These are phyloP conservation scores for Astraeus odoratus DNA, from an alignment of 768 basidiomycete species.

Conservation along the genomic window DNA sequence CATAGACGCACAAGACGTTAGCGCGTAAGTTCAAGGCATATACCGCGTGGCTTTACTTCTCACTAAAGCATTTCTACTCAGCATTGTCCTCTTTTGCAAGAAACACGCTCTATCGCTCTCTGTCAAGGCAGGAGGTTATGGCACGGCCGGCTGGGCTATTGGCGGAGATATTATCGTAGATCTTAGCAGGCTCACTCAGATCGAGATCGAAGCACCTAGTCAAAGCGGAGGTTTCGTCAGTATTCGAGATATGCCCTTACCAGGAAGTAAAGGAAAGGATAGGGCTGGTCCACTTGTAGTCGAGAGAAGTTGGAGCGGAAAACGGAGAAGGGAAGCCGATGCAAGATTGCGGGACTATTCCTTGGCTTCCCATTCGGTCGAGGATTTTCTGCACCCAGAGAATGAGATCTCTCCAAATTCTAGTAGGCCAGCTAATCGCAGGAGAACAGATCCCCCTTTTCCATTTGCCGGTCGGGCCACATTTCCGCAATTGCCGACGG, in stretches of 20 bases:
- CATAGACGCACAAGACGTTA: constrained; percentile 73
- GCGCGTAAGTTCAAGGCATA: constrained; percentile 49
- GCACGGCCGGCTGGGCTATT: constrained; percentile 85
- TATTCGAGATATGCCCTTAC: constrained; percentile 46
- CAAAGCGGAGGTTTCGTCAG: constrained; percentile 51
- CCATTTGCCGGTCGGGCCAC: background rate
- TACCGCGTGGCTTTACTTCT: constrained; percentile 7
- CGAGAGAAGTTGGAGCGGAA: constrained; percentile 25
- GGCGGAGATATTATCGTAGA: constrained; percentile 85
- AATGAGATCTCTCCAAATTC: background rate
- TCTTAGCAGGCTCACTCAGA: constrained; percentile 57
- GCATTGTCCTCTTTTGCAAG: constrained; percentile 68
- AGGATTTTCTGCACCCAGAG: constrained; percentile 36
- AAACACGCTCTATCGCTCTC: constrained; percentile 66
- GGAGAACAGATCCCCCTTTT: constrained; percentile 10
- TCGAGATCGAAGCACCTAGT: constrained; percentile 59
- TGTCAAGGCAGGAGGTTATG: constrained; percentile 86
- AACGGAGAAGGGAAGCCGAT: constrained; percentile 56
- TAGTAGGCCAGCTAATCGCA: constrained; percentile 16
- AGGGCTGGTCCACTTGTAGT: constrained; percentile 10
- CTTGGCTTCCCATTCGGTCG: constrained; percentile 48
- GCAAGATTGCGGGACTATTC: constrained; percentile 44
- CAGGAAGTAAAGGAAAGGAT: constrained; percentile 52
- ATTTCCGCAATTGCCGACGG: background rate
- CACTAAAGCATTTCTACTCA: constrained; percentile 18